phyloP scores from a whole-genome alignment of 257 asterid species.

The Ophiorrhiza pumila region DNA sequence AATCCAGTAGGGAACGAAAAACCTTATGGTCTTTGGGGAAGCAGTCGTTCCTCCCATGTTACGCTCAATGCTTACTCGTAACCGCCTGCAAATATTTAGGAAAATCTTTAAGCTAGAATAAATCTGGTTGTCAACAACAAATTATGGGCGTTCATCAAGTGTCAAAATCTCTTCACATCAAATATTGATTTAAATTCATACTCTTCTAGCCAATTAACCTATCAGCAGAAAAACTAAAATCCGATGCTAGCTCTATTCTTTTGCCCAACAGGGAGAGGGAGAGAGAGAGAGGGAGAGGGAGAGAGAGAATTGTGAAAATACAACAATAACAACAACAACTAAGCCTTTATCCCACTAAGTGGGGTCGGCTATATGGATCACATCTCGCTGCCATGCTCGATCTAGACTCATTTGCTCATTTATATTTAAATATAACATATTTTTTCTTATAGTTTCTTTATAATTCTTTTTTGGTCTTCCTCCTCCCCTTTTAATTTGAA shows the following conservation, averaged over 20 bases:
- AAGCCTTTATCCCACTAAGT: no score
- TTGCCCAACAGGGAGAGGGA: conserved; percentile 5
- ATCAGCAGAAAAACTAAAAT: neutral
- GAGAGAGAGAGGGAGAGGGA: conserved; percentile 14
- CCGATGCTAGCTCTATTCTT: neutral
- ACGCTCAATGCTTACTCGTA: conserved; percentile 94
- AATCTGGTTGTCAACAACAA: neutral
- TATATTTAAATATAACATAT: no score
- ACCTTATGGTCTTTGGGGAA: conserved; percentile 89
- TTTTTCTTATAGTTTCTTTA: no score
- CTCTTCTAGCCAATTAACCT: neutral
- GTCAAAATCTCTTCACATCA: neutral
- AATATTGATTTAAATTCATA: neutral
- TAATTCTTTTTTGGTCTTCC: no score
- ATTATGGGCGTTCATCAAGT: neutral
- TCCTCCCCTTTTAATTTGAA: no score
- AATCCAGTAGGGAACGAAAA: conserved; percentile 99
- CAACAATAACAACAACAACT: neutral
- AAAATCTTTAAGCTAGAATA: neutral
- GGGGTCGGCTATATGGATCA: no score
- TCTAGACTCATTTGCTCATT: no score
- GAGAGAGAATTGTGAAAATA: conserved; percentile 8
- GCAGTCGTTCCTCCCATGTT: conserved; percentile 90
- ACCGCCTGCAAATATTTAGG: conserved; percentile 53
- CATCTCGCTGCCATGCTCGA: no score